A percentile compares a stretch with the other conserved stretches of the same genome.
phyloP scores from a whole-genome alignment of 164 flowering plant genomes.

The Liquidambar formosana region DNA sequence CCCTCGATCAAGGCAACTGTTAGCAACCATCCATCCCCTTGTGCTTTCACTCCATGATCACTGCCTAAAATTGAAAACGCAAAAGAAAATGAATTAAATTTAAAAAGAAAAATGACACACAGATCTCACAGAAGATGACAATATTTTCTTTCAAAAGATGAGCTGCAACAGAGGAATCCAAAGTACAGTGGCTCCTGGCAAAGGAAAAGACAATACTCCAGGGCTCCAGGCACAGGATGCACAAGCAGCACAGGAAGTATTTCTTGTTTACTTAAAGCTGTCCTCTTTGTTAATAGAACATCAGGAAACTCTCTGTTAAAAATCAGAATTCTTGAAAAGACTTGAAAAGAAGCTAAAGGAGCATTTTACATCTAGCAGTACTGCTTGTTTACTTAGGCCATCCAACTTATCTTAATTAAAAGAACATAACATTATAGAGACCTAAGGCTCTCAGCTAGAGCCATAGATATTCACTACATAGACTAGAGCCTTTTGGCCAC shows the following conservation, averaged over 20 bases:
- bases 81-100: not conserved
- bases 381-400: not conserved
- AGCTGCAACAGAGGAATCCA: not conserved
- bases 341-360: not conserved
- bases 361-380: not conserved
- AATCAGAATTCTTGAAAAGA: no score
- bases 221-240: not conserved
- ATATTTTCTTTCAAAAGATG: not conserved
- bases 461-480: not conserved
- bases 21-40: constrained; percentile 94
- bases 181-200: not conserved
- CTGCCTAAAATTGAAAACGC: constrained; percentile 43
- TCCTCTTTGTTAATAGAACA: no score
- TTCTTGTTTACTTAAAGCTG: no score
- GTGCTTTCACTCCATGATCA: constrained; percentile 97
- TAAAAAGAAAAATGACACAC: not conserved
- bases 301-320: not conserved
- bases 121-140: not conserved
- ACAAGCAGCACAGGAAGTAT: not conserved
- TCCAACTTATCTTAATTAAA: not conserved
- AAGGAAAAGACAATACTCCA: no score
- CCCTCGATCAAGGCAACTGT: constrained; percentile 96
- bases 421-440: not conserved
- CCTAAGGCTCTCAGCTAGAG: not conserved
- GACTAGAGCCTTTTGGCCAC: not conserved